A percentile compares a stretch with the other conserved stretches of the same genome.
Conservation (phyloP, 129 eudicot species). For the Artemisia annua region DNA sequence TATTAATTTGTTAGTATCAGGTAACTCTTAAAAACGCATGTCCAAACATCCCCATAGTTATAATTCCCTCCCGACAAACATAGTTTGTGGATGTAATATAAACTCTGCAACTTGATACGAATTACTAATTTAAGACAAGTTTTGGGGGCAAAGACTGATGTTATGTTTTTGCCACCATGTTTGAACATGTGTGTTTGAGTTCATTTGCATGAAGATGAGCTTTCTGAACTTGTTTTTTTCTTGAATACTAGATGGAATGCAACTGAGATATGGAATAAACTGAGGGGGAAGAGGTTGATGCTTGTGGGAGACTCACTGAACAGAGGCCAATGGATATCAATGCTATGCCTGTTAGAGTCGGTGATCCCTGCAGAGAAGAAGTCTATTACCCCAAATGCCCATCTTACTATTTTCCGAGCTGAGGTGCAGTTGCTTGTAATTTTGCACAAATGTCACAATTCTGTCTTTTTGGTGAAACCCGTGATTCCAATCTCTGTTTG, state of each 20-base stretch:
- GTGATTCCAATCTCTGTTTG: not conserved
- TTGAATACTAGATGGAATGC: constrained; percentile 69
- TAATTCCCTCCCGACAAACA: not conserved
- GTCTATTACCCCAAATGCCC: constrained; percentile 88
- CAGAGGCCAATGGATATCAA: constrained; percentile 98
- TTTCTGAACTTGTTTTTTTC: constrained; percentile 24
- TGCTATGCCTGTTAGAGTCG: constrained; percentile 82
- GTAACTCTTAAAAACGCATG: not conserved
- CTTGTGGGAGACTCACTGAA: constrained; percentile 94
- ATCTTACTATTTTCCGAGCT: constrained; percentile 81
- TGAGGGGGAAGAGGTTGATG: constrained; percentile 89
- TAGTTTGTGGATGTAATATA: not conserved
- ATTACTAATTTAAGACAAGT: not conserved
- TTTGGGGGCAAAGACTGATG: not conserved
- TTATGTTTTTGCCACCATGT: not conserved
- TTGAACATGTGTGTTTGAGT: not conserved
- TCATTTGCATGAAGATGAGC: not conserved
- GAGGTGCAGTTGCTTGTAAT: constrained; percentile 50
- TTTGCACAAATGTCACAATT: not conserved
- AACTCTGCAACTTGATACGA: not conserved
- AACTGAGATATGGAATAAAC: constrained; percentile 77
- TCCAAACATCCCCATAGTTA: not conserved
- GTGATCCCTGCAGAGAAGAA: constrained; percentile 76
- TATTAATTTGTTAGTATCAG: not conserved
- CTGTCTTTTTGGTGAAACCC: not conserved